Evolutionary conservation across 169 alveolate genomes (phyloP).

Genomic region (Eimeria sp.): DNA sequence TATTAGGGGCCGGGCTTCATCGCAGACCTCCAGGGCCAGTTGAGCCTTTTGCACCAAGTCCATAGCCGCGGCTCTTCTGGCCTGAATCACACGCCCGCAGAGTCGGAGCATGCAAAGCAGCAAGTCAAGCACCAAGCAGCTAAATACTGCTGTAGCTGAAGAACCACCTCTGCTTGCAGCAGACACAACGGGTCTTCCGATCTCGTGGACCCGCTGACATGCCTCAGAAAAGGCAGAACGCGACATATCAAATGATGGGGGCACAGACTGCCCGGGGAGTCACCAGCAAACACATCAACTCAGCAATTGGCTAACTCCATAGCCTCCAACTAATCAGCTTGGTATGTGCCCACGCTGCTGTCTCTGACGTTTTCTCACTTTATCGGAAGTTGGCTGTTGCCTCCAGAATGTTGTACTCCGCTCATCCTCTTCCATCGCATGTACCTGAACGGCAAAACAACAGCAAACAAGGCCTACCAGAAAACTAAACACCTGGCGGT

Average conservation of each 20-base stretch:
- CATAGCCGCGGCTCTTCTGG: neutral
- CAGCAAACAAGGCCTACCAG: neutral
- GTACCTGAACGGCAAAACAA: conserved; percentile 24
- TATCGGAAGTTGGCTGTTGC: neutral
- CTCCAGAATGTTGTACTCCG: neutral
- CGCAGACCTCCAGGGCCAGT: conserved; percentile 37
- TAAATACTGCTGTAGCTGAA: too few species aligned
- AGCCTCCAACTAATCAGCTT: neutral
- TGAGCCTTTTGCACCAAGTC: conserved; percentile 58
- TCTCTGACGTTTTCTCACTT: neutral
- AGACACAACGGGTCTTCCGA: too few species aligned
- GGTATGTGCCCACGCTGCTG: neutral
- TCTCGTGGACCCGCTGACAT: too few species aligned
- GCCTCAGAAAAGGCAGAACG: too few species aligned
- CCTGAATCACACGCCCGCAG: neutral
- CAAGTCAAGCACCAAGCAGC: neutral
- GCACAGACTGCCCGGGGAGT: too few species aligned
- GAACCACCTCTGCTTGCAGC: too few species aligned
- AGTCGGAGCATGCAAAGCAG: neutral
- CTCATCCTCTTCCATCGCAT: conserved; percentile 38
- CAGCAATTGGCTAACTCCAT: too few species aligned
- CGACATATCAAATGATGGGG: too few species aligned
- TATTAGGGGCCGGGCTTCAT: conserved; percentile 56
- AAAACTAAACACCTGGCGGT: neutral
- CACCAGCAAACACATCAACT: too few species aligned